Evolutionary conservation across 257 asterid genomes (phyloP).

Genomic region (Nicotiana tabacum): DNA sequence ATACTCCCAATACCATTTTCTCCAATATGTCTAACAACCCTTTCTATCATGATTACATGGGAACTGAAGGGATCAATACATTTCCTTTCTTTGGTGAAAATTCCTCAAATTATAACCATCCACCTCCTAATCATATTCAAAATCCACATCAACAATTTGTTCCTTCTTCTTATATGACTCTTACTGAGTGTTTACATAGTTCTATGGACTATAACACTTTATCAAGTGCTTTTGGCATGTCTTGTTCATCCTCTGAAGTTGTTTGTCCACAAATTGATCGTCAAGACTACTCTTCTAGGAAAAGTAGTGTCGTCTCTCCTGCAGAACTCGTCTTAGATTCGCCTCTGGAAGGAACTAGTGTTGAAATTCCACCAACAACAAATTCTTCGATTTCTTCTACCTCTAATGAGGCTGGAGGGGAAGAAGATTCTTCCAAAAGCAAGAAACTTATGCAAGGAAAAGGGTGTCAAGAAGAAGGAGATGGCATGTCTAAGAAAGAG

Average conservation of each 20-base stretch:
- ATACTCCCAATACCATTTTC: neutral
- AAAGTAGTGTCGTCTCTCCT: neutral
- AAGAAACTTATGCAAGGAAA: neutral
- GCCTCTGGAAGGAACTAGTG: neutral
- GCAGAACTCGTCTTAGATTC: neutral
- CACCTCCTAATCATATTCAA: neutral
- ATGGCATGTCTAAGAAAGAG: conserved; percentile 43
- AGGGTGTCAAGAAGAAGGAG: conserved; percentile 3
- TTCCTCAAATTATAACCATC: neutral
- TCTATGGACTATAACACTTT: neutral
- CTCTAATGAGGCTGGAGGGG: conserved; percentile 9
- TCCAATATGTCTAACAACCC: conserved; percentile 7
- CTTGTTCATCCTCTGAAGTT: neutral
- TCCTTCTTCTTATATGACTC: conserved; percentile 11
- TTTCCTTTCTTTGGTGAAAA: conserved; percentile 8
- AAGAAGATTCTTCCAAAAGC: conserved; percentile 12
- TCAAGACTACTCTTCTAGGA: neutral
- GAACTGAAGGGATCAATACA: conserved; percentile 3
- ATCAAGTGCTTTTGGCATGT: conserved; percentile 11
- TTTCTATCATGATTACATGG: conserved; percentile 16
- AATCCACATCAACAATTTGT: neutral
- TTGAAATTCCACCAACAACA: neutral
- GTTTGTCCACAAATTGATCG: neutral
- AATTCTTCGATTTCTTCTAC: conserved; percentile 7
- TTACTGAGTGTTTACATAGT: neutral